A percentile compares a stretch with the other conserved stretches of the same genome.
These are phyloP conservation scores for Golubevia pallescens DNA, from an alignment of 1,284 basidiomycete species.

Conservation along the genomic window DNA sequence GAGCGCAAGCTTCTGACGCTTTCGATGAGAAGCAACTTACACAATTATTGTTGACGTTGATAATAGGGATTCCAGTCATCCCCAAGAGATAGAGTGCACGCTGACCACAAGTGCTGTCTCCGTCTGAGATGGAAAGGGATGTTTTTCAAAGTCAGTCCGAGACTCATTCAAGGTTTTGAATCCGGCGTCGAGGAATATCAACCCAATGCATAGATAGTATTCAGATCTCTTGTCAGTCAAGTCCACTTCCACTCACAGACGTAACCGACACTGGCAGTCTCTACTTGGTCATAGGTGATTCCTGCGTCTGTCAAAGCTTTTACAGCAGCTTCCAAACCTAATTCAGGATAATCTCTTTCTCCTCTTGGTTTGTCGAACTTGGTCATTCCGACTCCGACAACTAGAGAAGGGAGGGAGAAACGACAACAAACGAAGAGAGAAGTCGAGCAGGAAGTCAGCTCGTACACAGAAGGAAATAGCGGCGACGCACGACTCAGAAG, in stretches of 20 bases:
- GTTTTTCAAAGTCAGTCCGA: too few species aligned
- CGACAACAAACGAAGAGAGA: too few species aligned
- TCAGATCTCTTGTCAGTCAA: too few species aligned
- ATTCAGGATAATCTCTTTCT: constrained; percentile 66
- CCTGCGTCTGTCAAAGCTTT: constrained; percentile 71
- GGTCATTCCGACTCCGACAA: constrained; percentile 79
- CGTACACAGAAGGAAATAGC: too few species aligned
- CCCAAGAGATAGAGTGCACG: constrained; percentile 84
- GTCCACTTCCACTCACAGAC: constrained; percentile 23
- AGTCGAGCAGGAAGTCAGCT: too few species aligned
- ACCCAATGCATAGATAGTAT: too few species aligned
- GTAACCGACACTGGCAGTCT: constrained; percentile 51
- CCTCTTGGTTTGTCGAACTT: constrained; percentile 80
- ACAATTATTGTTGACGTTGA: constrained; percentile 77
- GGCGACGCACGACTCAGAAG: too few species aligned
- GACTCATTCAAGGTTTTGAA: too few species aligned
- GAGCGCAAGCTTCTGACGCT: neutral
- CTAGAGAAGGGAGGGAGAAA: constrained; percentile 8
- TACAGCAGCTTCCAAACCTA: constrained; percentile 76
- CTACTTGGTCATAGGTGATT: constrained; percentile 49
- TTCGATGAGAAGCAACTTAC: neutral
- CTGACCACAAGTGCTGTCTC: constrained; percentile 74
- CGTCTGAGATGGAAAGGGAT: too few species aligned
- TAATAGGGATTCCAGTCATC: constrained; percentile 81
- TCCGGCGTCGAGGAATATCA: too few species aligned